Evolutionary conservation across 2,329 filamentous ascomycete species (phyloP).

Genomic region (Ophioceras dolichostomum): DNA sequence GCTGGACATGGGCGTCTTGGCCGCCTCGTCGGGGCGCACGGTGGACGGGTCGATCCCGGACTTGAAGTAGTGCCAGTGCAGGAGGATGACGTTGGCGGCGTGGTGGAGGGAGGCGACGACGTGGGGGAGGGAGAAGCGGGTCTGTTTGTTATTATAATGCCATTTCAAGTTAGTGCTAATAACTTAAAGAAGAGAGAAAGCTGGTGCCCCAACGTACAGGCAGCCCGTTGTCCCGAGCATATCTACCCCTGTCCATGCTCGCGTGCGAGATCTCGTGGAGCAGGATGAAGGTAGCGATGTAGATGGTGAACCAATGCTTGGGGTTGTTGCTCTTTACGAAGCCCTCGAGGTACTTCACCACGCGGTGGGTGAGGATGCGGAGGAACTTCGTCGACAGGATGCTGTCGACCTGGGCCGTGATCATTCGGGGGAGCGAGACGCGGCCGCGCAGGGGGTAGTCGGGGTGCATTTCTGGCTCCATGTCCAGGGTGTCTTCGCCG

Average conservation of each 20-base stretch:
- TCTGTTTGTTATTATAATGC: neutral
- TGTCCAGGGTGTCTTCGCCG: slow-evolving; percentile 26
- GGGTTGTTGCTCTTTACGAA: slow-evolving; percentile 21
- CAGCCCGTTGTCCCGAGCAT: slow-evolving; percentile 23
- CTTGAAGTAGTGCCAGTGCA: slow-evolving; percentile 39
- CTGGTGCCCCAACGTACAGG: neutral
- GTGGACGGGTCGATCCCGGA: slow-evolving; percentile 15
- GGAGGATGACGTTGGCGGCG: slow-evolving; percentile 31
- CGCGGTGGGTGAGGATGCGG: slow-evolving; percentile 16
- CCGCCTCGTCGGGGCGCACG: slow-evolving; percentile 13
- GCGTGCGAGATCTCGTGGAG: slow-evolving; percentile 27
- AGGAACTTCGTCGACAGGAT: slow-evolving; percentile 25
- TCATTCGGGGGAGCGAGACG: slow-evolving; percentile 29
- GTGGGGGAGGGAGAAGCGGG: neutral
- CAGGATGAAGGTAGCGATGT: slow-evolving; percentile 27
- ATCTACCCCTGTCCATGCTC: slow-evolving; percentile 27
- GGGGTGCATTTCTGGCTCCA: slow-evolving; percentile 20
- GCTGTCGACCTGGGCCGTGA: slow-evolving; percentile 31
- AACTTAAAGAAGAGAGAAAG: too few species aligned
- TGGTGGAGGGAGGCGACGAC: slow-evolving; percentile 30
- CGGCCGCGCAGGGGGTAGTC: slow-evolving; percentile 22
- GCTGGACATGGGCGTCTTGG: slow-evolving; percentile 14
- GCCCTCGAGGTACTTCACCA: slow-evolving; percentile 22
- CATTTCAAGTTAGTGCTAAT: too few species aligned
- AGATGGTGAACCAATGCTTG: slow-evolving; percentile 22